Evolutionary conservation across 169 alveolate species (phyloP).

Genomic region (Cryptosporidium meleagridis): DNA sequence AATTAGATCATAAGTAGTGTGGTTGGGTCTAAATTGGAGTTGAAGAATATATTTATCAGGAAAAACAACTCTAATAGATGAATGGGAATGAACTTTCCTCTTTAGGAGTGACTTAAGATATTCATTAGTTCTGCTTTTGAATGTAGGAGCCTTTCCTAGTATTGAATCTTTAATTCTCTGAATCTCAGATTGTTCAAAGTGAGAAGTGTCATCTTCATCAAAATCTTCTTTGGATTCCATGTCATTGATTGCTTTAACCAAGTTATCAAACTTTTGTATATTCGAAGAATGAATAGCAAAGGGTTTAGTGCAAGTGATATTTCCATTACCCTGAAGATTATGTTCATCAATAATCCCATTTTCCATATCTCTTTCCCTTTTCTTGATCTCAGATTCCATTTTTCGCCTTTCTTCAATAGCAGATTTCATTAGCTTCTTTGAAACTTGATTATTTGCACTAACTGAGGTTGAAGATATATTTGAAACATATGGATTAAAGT

Average conservation of each 20-base stretch:
- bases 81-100: slow-evolving; percentile 23
- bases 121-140: slow-evolving; percentile 52
- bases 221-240: background rate
- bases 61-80: slow-evolving; percentile 38
- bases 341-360: background rate
- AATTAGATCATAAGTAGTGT: slow-evolving; percentile 53
- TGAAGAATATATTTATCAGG: slow-evolving; percentile 68
- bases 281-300: slow-evolving; percentile 53
- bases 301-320: slow-evolving; percentile 9
- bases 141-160: slow-evolving; percentile 21
- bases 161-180: slow-evolving; percentile 50
- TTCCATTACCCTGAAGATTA: background rate
- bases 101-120: slow-evolving; percentile 27
- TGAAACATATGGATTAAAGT: slow-evolving; percentile 63
- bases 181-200: slow-evolving; percentile 1
- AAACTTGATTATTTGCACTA: background rate
- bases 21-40: slow-evolving; percentile 51
- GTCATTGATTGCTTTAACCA: background rate
- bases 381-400: slow-evolving; percentile 25
- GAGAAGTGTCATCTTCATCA: slow-evolving; percentile 11
- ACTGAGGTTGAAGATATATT: slow-evolving; percentile 35
- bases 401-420: slow-evolving; percentile 51
- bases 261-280: slow-evolving; percentile 9
- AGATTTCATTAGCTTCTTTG: slow-evolving; percentile 1
- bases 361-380: slow-evolving; percentile 47